Evolutionary conservation across 2,329 filamentous ascomycete species (phyloP), one percentile per base, ranked within the genome.

Genomic region (Fusarium armeniacum): DNA sequence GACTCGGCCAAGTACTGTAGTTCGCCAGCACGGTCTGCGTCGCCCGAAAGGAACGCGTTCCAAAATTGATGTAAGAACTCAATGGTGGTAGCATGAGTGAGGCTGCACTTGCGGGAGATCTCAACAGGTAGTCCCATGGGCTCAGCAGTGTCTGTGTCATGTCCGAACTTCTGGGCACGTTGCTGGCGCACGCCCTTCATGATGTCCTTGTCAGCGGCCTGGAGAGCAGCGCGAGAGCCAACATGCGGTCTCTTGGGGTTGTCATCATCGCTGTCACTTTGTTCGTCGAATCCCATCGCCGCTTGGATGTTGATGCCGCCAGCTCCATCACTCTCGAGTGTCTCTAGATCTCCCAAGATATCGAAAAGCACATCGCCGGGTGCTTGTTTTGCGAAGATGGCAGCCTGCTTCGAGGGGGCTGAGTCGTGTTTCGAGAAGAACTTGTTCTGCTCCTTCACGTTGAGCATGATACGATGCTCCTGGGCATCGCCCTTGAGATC

Each of bases 51-150:
- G 76, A 97, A 99, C 0, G 94, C 90, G 35, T 89, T 87, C 95
- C 95, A 99, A 82, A 99, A 99, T 78, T 98, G 97, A 74, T 95
- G 93, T n/a, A 99, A 83, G 75, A 98, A 99, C 76, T 99, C 96
- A 38, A 93, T 91, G 0, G 93, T 97, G 0, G 96, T 99, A 55
- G 94, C 94, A 78, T 98, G 94, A 0, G 95, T 97, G 58, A 89
- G 79, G 41, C 81, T 81, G 70, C 87, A 89, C 58, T 87, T 87
- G 44, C 89, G 84, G 6, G 87, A 82, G 22, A 91, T 82, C 3
- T 86, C 83, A 3, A 81, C 75, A 5, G 90, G 82, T 5, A 83
- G 74, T 26, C 84, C 83, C 89, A 85, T 91, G 70, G 80, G 86
- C 53, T 78, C 84, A 72, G 74, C 83, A 74, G 80, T 81, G 73